Evolutionary conservation across 306 rosid species (phyloP), one percentile per base, ranked within the genome.

Genomic region (Senna tora): DNA sequence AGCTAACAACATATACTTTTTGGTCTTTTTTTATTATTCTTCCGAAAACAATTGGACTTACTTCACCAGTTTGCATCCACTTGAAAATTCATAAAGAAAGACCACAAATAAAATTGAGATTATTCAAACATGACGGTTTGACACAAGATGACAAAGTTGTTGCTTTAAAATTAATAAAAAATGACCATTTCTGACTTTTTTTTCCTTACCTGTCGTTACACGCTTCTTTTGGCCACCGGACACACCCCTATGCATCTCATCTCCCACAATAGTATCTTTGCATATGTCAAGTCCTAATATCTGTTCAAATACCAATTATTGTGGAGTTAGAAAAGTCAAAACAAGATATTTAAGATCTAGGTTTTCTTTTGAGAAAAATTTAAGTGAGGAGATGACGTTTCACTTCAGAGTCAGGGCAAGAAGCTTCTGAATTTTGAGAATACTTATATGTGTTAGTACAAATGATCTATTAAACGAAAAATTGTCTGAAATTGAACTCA

Each of bases 211-310:
- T 87, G 98, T 93, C 0, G 98, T 93, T 0, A 93, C 97, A 67
- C 98, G 88, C 28, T 93, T 93, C 80, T 77, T 93, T 58, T 93
- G 98, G 2, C 98, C 98, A 62, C 98, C 98, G 5, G 99, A 94
- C 5, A 94, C 92, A 47, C 99, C 99, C 68, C 97, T 75, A 21
- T 75, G 82, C 97, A 94, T 94, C 1, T 87, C 93, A 81, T 94
- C 92, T 25, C 99, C 99, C 1, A 94, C 95, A 9, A 94, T 77
- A 16, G 97, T 94, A 16, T 94, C 99, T 82, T 91, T 91, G 73
- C 99, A 94, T 32, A 91, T 79, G 41, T 94, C 99, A 57, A 94
- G 88, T 13, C 97, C 97, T 13, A 91, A 53, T 25, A 94, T 91
- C 98, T 94, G 91, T 84, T n/a, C n/a, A n/a, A n/a, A n/a, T n/a